Percentiles rank a stretch among this genome's conserved stretches.
Evolutionary conservation across 2,329 filamentous ascomycete genomes (phyloP).

Genomic region (Cladosporium cucumerinum): DNA sequence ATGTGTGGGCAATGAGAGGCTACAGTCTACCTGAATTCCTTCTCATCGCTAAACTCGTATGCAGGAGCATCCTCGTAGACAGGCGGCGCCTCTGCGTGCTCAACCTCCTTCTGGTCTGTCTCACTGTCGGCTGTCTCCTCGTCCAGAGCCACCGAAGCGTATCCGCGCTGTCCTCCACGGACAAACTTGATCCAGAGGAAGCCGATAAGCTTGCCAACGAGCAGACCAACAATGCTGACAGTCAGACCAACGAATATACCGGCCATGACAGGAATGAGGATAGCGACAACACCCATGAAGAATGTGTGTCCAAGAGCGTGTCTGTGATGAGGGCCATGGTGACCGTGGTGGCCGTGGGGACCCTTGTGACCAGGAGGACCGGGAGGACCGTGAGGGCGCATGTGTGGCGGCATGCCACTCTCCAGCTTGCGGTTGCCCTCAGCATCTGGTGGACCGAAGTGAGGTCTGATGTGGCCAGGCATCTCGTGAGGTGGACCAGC

Average conservation of each 20-base stretch:
- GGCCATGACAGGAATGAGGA: conserved; percentile 65
- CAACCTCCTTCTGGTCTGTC: background rate
- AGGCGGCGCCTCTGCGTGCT: conserved; percentile 28
- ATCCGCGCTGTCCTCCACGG: conserved; percentile 43
- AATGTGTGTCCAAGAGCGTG: conserved; percentile 41
- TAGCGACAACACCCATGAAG: conserved; percentile 57
- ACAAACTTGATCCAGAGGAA: conserved; percentile 56
- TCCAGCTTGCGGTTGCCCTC: conserved; percentile 20
- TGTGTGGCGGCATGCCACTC: conserved; percentile 28
- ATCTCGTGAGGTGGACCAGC: conserved; percentile 23
- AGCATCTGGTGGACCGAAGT: conserved; percentile 25
- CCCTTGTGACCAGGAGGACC: conserved; percentile 20
- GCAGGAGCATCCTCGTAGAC: conserved; percentile 35
- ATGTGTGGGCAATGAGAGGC: background rate
- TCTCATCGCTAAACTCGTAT: conserved; percentile 28
- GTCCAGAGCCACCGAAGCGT: conserved; percentile 27
- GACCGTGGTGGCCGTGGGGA: conserved; percentile 26
- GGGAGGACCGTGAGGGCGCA: conserved; percentile 24
- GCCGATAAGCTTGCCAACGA: conserved; percentile 60
- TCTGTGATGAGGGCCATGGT: conserved; percentile 36
- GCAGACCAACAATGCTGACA: conserved; percentile 65
- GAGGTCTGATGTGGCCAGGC: conserved; percentile 29
- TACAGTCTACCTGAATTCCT: conserved; percentile 12
- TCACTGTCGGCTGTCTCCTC: conserved; percentile 19
- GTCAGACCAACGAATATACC: conserved; percentile 66